Evolutionary conservation across 2,329 filamentous ascomycete genomes (phyloP).

Genomic region (Drechmeria coniospora): DNA sequence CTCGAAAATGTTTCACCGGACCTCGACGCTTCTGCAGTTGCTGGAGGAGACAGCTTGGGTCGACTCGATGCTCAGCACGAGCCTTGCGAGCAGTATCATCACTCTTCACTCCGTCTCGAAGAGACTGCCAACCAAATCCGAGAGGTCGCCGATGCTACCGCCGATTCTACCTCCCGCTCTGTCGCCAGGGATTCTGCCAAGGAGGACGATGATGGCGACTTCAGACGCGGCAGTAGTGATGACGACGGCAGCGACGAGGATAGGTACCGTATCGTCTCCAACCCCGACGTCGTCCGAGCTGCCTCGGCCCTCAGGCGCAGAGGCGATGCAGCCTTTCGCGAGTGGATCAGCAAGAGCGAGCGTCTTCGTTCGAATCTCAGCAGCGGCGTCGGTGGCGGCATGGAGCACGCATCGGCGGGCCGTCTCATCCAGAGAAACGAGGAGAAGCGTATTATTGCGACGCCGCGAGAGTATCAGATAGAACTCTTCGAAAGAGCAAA

Average conservation of each 20-base stretch:
- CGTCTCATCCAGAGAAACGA: conserved; percentile 1
- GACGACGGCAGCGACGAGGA: conserved; percentile 2
- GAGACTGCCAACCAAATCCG: too few relatives aligned
- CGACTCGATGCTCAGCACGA: too few relatives aligned
- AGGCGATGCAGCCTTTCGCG: conserved; percentile 5
- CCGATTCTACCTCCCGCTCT: too few relatives aligned
- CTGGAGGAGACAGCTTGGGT: too few relatives aligned
- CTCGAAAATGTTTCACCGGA: too few relatives aligned
- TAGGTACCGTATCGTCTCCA: conserved; percentile 1
- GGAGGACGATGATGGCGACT: not conserved
- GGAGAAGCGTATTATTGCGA: conserved; percentile 46
- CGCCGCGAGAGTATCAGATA: conserved; percentile 77
- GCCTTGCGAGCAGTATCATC: too few relatives aligned
- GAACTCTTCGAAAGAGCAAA: conserved; percentile 52
- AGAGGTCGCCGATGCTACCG: too few relatives aligned
- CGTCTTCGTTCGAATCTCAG: not conserved
- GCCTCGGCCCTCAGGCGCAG: not conserved
- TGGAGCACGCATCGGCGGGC: not conserved
- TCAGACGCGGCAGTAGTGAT: conserved; percentile 11
- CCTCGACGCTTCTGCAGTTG: too few relatives aligned
- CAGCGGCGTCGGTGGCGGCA: not conserved
- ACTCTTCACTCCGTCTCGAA: too few relatives aligned
- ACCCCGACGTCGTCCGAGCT: not conserved
- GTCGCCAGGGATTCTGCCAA: too few relatives aligned
- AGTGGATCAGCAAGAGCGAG: conserved; percentile 4